A percentile compares a stretch with the other conserved stretches of the same genome.
These are phyloP conservation scores for Petrea volubilis DNA, from an alignment of 257 asterid species.

Conservation along the genomic window DNA sequence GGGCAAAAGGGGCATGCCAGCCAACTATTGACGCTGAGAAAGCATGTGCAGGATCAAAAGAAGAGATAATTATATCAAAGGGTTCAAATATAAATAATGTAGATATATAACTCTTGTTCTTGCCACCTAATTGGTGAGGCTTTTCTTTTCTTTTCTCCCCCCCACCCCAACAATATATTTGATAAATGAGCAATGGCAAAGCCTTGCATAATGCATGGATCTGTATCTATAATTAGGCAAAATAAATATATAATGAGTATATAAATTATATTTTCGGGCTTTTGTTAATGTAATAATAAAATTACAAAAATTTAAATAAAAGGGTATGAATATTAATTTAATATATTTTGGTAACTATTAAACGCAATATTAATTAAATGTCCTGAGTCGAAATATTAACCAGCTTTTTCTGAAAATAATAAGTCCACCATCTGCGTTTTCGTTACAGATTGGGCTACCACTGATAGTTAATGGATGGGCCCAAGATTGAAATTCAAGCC, in stretches of 20 bases:
- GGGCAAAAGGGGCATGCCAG: conserved; percentile 23
- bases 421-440: background rate
- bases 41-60: conserved; percentile 20
- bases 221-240: too few relatives aligned
- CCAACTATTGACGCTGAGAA: conserved; percentile 40
- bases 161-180: background rate
- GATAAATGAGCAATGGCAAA: background rate
- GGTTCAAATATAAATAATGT: background rate
- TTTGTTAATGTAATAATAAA: background rate
- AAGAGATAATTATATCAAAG: background rate
- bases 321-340: too few relatives aligned
- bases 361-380: background rate
- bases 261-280: too few relatives aligned
- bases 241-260: too few relatives aligned
- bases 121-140: background rate
- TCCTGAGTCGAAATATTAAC: background rate
- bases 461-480: too few relatives aligned
- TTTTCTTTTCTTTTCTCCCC: background rate
- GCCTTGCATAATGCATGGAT: too few relatives aligned
- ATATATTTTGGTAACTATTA: background rate
- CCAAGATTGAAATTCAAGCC: too few relatives aligned
- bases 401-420: background rate
- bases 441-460: background rate
- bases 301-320: background rate
- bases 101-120: background rate